These are phyloP conservation scores for Sporothrix curviconia DNA, from an alignment of 2,329 filamentous ascomycete species.

Conservation along the genomic window DNA sequence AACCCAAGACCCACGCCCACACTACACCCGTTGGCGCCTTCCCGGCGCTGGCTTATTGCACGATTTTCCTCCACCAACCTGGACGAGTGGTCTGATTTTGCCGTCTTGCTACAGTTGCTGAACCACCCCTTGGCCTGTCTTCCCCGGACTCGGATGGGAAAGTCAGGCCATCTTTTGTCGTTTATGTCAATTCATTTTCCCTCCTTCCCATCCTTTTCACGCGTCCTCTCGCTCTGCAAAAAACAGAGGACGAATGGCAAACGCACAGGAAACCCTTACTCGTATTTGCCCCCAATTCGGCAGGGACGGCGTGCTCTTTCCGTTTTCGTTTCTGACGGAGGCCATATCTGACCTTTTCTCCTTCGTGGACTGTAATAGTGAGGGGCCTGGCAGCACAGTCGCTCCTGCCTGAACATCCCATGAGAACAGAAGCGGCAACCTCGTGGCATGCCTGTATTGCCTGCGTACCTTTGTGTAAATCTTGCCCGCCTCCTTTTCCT, in stretches of 20 bases:
- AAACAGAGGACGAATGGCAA: not conserved
- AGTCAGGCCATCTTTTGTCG: constrained; percentile 20
- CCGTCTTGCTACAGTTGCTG: constrained; percentile 17
- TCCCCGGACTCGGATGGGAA: constrained; percentile 17
- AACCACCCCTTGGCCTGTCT: constrained; percentile 14
- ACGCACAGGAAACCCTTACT: not conserved
- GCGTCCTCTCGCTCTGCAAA: not conserved
- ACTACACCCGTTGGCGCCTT: constrained; percentile 16
- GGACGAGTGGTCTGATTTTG: constrained; percentile 21
- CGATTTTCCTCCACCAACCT: constrained; percentile 19
- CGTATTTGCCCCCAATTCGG: not conserved
- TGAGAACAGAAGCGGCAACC: not conserved
- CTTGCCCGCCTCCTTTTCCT: not conserved
- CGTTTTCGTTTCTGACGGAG: constrained; percentile 1
- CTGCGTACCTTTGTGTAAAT: constrained; percentile 1
- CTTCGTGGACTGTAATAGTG: too few relatives aligned
- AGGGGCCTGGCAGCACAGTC: too few relatives aligned
- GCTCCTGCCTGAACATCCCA: not conserved
- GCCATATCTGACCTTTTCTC: too few relatives aligned
- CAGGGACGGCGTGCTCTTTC: not conserved
- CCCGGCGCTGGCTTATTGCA: constrained; percentile 16
- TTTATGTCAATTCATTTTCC: constrained; percentile 13
- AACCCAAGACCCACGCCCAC: not conserved
- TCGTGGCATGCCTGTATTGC: not conserved
- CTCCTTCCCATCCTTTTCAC: not conserved